Evolutionary conservation across 2,329 filamentous ascomycete genomes (phyloP), one percentile per base, ranked within the genome.

Genomic region (Neopestalotiopsis sp.): DNA sequence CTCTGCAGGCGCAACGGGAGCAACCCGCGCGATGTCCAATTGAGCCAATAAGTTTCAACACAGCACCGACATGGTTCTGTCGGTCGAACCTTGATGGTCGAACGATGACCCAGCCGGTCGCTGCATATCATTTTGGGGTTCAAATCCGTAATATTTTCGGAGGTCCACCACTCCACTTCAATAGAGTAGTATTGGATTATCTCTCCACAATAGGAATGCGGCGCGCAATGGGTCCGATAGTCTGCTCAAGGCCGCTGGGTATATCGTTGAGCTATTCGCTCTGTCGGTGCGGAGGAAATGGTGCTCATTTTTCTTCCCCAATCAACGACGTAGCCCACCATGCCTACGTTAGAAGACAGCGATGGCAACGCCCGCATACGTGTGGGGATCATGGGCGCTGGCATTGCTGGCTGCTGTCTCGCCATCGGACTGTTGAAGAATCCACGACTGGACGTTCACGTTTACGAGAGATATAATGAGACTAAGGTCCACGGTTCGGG

Each of bases 401-500:
- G 71, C n/a, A 71, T 72, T 17, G 71, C 71, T 5, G 71, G 71
- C 7, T 67, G 66, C 58, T 71, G 71, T 45, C 66, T 72, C 17
- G 58, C 68, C 12, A 65, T 72, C n/a, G 71, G 69, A 12, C 70
- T 72, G 20, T 66, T 67, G 42, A 66, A 58, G 24, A 71, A 71
- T n/a, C 65, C 64, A 4, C 24, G 65, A 20, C 65, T 71, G 2
- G 68, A 72, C 30, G 66, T 72, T 9, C 68, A 69, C 13, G 30
- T 72, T 10, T 72, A 67, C 42, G 71, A 72, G 49, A 42, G 68
- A 24, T 68, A 70, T 53, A 32, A 67, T 13, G 61, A 61, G 17
- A 13, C 70, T 20, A 14, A 64, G 2, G 71, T 69, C n/a, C 70
- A 70, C 49, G 71, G 71, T 28, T 64, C 68, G 5, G 71, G 71